A percentile compares a stretch with the other conserved stretches of the same genome.
These are phyloP conservation scores for Dovyalis caffra DNA, from an alignment of 345 rosid species.

Conservation along the genomic window DNA sequence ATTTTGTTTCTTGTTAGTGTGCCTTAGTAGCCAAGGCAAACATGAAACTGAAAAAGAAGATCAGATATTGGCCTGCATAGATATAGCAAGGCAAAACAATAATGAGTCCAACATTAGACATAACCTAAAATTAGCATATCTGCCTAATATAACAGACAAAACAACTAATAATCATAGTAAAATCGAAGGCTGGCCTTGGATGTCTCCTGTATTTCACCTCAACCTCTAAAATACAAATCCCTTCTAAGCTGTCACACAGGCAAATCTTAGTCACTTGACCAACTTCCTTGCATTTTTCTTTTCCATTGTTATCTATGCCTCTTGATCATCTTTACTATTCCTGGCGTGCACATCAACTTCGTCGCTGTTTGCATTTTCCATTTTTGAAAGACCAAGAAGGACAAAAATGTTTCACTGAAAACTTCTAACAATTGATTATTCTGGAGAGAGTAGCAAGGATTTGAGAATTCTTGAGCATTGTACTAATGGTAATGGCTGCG, in stretches of 20 bases:
- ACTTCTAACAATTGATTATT: too few relatives aligned
- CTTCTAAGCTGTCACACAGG: background rate
- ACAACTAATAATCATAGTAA: background rate
- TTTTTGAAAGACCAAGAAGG: too few relatives aligned
- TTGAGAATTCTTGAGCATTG: background rate
- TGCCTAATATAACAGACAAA: background rate
- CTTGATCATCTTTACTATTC: background rate
- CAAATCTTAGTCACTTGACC: background rate
- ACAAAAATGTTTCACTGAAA: too few relatives aligned
- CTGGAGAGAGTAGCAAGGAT: too few relatives aligned
- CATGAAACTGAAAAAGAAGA: too few relatives aligned
- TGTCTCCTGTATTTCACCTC: constrained; percentile 9
- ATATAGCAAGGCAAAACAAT: too few relatives aligned
- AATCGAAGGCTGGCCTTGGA: constrained; percentile 12
- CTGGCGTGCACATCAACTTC: background rate
- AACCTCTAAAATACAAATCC: background rate
- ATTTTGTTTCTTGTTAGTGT: too few relatives aligned
- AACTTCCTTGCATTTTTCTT: background rate
- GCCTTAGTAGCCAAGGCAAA: too few relatives aligned
- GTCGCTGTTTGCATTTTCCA: too few relatives aligned
- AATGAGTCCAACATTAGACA: too few relatives aligned
- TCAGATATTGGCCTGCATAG: too few relatives aligned
- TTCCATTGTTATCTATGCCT: background rate
- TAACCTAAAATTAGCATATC: background rate
- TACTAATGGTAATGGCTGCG: constrained; percentile 23